Conservation (phyloP, 345 rosid genomes). For the Melastoma malabathricum region DNA sequence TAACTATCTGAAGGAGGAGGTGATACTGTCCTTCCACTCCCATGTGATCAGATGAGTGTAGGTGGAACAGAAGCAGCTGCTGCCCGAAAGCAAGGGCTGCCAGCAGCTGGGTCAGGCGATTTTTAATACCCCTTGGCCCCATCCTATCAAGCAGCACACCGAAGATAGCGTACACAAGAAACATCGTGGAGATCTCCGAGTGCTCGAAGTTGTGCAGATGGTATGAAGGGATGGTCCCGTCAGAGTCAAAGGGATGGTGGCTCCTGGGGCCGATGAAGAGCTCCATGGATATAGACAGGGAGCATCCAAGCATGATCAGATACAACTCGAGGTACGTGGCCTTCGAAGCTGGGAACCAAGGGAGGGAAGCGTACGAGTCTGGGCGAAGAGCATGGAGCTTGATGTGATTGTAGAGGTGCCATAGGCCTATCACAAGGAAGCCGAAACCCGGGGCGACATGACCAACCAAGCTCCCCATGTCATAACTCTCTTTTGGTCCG, state of each 20-base stretch:
- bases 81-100: constrained; percentile 62
- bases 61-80: constrained; percentile 60
- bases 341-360: constrained; percentile 54
- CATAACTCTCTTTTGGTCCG: background rate
- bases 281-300: constrained; percentile 55
- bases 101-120: constrained; percentile 34
- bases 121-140: constrained; percentile 8
- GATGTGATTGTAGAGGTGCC: constrained; percentile 76
- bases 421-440: constrained; percentile 49
- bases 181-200: constrained; percentile 44
- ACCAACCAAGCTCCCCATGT: constrained; percentile 68
- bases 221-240: constrained; percentile 64
- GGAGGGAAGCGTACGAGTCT: constrained; percentile 32
- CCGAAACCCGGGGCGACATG: constrained; percentile 66
- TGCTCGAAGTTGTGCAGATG: constrained; percentile 88
- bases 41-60: constrained; percentile 70
- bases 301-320: constrained; percentile 39
- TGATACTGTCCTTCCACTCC: constrained; percentile 87
- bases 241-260: constrained; percentile 65
- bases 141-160: constrained; percentile 37
- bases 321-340: constrained; percentile 50
- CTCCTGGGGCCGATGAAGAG: constrained; percentile 56
- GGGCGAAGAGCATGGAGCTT: constrained; percentile 43
- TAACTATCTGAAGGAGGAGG: constrained; percentile 45
- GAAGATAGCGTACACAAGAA: constrained; percentile 46